Evolutionary conservation across 768 basidiomycete genomes (phyloP), one percentile per base, ranked within the genome.

Genomic region (Collybia sp.): DNA sequence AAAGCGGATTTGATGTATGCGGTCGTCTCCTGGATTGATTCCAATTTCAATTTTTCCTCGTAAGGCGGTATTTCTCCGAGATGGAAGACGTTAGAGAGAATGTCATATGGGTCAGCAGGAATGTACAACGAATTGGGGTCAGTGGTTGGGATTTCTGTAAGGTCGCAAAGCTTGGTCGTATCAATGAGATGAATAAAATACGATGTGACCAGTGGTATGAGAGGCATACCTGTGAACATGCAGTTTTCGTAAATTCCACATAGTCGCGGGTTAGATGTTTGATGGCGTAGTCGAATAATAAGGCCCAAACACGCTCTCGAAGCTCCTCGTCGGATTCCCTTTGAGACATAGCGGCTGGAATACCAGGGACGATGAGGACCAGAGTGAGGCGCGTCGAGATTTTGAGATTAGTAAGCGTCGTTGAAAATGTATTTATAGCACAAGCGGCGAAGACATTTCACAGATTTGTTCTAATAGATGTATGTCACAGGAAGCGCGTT

Each of bases 191-290:
- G 16, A 32, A 12, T 44, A n/a, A n/a, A n/a, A n/a, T n/a, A n/a
- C n/a, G n/a, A n/a, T n/a, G n/a, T n/a, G n/a, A n/a, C n/a, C n/a
- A n/a, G n/a, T n/a, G n/a, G n/a, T n/a, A 20, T 34, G 30, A 31
- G 2, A 43, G 47, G 42, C 67, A 42, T 45, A 75, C 83, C 54
- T 79, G 67, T 34, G 69, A 53, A 12, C 79, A 73, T 2, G 71
- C 66, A 45, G 64, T 58, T 48, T 77, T 67, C 3, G 83, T 84
- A 53, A 74, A 79, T 12, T 67, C 57, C 37, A 79, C 60, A 56
- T 85, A 75, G 56, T 83, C 71, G 44, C 63, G 73, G 0, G 80
- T 76, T 30, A 82, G 60, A 59, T 87, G 75, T 13, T 57, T 61
- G 31, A 68, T 68, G 6, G 66, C 73, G 53, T 86, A 87, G 35